Evolutionary conservation across 331 rosid species (phyloP).

Genomic region (Malus hybrid): DNA sequence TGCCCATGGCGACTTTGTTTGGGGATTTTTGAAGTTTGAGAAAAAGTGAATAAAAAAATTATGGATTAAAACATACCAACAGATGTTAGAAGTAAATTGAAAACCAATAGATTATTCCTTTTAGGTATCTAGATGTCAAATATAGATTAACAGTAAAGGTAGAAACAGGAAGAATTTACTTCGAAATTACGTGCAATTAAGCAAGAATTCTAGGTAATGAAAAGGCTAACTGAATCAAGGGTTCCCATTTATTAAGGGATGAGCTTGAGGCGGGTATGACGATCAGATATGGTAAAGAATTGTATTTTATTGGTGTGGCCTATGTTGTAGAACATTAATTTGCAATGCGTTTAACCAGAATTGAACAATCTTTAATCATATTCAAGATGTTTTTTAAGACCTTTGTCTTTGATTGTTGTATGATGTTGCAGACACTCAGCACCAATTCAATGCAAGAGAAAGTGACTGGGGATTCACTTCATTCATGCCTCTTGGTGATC

Average conservation of each 20-base stretch:
- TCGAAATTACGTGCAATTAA: not conserved
- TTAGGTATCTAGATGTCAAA: no score
- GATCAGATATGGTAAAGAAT: not conserved
- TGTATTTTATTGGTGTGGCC: not conserved
- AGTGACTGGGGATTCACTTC: constrained; percentile 81
- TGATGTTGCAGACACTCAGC: constrained; percentile 49
- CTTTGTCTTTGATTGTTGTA: not conserved
- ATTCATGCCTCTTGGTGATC: constrained; percentile 63
- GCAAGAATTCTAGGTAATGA: not conserved
- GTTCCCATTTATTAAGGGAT: not conserved
- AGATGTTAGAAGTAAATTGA: not conserved
- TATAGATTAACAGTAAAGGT: no score
- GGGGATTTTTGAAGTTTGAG: not conserved
- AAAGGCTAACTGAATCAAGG: not conserved
- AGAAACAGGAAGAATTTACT: not conserved
- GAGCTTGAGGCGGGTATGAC: not conserved
- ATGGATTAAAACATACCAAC: not conserved
- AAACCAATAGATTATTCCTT: not conserved
- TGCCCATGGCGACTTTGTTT: not conserved
- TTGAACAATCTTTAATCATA: not conserved
- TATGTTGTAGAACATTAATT: not conserved
- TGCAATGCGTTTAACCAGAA: not conserved
- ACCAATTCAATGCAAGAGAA: constrained; percentile 48
- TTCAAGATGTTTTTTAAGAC: not conserved
- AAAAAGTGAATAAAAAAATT: not conserved